Percentiles rank a stretch among this genome's conserved stretches.
Conservation (phyloP, 192 early-diverging fungal species). For the Coemansia asiatica region DNA sequence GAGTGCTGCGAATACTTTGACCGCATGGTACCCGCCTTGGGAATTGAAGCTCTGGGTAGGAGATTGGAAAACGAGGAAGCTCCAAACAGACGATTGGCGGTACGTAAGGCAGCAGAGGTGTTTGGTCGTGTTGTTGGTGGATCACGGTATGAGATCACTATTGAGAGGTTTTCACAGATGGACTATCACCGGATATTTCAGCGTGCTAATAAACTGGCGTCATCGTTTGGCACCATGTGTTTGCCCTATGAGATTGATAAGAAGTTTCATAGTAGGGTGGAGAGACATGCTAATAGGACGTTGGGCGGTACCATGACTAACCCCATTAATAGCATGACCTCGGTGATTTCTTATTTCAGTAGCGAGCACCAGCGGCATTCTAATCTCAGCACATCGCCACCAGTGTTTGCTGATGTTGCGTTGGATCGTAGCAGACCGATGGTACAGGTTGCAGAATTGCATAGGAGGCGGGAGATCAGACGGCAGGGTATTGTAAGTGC, state of each 20-base stretch:
- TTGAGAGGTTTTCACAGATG: conserved; percentile 45
- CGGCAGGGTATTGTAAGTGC: conserved; percentile 10
- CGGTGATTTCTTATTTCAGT: conserved; percentile 8
- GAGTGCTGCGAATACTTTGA: conserved; percentile 42
- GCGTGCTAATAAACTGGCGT: conserved; percentile 18
- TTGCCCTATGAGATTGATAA: conserved; percentile 46
- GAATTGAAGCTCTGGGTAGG: conserved; percentile 7
- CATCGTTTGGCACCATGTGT: conserved; percentile 45
- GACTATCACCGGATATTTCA: conserved; percentile 42
- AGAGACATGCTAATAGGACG: conserved; percentile 21
- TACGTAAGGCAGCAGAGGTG: conserved; percentile 13
- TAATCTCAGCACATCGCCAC: background rate
- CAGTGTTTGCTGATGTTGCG: background rate
- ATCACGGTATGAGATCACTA: conserved; percentile 37
- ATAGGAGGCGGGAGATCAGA: conserved; percentile 13
- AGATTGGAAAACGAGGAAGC: conserved; percentile 9
- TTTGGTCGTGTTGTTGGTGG: conserved; percentile 44
- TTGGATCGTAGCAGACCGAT: background rate
- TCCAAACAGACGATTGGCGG: background rate
- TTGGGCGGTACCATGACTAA: conserved; percentile 32
- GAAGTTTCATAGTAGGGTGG: conserved; percentile 26
- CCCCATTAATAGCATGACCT: conserved; percentile 15
- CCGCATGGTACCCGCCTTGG: conserved; percentile 11
- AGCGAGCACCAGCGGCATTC: conserved; percentile 11
- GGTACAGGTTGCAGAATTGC: conserved; percentile 19